Percentiles rank a stretch among this genome's conserved stretches.
phyloP scores from a whole-genome alignment of 2,329 filamentous ascomycete genomes.

The Xenoacremonium recifei region DNA sequence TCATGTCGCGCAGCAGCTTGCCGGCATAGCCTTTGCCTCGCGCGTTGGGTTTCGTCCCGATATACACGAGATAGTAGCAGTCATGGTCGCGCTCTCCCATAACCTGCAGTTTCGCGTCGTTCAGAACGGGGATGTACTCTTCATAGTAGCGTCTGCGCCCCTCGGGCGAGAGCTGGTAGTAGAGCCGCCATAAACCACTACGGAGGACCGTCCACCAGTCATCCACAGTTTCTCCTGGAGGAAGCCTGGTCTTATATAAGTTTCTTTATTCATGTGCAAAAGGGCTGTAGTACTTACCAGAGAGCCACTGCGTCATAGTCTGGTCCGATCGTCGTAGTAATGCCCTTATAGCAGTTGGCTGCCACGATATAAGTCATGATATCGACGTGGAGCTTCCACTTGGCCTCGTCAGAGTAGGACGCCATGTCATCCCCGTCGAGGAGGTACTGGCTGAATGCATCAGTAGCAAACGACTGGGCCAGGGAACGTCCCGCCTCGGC shows the following conservation, averaged over 20 bases:
- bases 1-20: conserved; percentile 70
- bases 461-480: conserved; percentile 73
- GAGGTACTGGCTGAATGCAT: conserved; percentile 73
- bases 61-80: conserved; percentile 80
- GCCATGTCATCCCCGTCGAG: conserved; percentile 68
- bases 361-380: conserved; percentile 77
- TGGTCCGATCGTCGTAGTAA: conserved; percentile 71
- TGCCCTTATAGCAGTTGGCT: conserved; percentile 70
- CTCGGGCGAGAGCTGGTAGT: conserved; percentile 71
- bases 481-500: conserved; percentile 69
- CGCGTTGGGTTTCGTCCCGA: conserved; percentile 71
- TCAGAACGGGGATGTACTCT: conserved; percentile 74
- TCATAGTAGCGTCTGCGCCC: conserved; percentile 72
- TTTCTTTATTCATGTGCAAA: not conserved
- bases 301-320: conserved; percentile 77
- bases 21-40: conserved; percentile 71
- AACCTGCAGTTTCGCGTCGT: conserved; percentile 67
- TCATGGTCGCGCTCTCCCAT: conserved; percentile 65
- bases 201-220: conserved; percentile 70
- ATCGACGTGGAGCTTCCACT: conserved; percentile 74
- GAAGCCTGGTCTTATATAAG: conserved; percentile 57
- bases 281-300: conserved; percentile 58
- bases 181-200: conserved; percentile 74
- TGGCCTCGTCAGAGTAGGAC: conserved; percentile 61
- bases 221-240: conserved; percentile 71